Evolutionary conservation across 2,329 filamentous ascomycete genomes (phyloP), one percentile per base, ranked within the genome.

Genomic region (Teratosphaeria epicoccoides): DNA sequence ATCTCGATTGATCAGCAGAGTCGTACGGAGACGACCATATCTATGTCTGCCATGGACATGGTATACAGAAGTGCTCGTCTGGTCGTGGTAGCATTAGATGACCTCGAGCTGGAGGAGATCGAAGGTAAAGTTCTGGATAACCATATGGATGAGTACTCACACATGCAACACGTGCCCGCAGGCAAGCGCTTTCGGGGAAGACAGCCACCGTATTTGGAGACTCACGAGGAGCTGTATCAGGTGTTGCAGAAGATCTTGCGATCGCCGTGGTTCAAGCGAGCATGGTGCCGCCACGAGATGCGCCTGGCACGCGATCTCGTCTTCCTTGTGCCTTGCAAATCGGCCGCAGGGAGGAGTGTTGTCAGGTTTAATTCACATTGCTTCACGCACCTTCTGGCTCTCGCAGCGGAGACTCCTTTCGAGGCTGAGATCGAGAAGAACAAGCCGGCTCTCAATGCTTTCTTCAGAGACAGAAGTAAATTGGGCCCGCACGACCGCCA

Each of bases 201-300:
- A 50, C 58, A 64, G 55, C 61, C 62, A 26, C 61, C 63, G 6
- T 66, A 59, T 25, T 56, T 67, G 28, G 64, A 66, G 11, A 57
- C 55, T 14, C 62, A 63, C 40, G 62, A 67, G 4, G 59, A 62
- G 26, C 47, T 67, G 45, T 64, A 61, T 52, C 52, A 59, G 46
- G 43, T 71, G 61, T 51, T 63, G 61, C 52, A 66, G 59, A 61
- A 70, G 63, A 53, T 73, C 6, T 56, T 73, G 20, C 61, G 60
- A 28, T 73, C 71, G 10, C 66, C 65, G 2, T 74, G 70, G 69
- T 73, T 73, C 55, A 66, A 67, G 47, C 62, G 71, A 40, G 71
- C 71, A 9, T 74, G 71, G 71, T 74, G 71, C 52, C 59, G 66
- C 46, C 70, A 72, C 52, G 71, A 74, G 59, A 71, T 74, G 68